Percentiles rank a stretch among this genome's conserved stretches.
Evolutionary conservation across 768 basidiomycete genomes (phyloP).

Genomic region (Suillus americanus): DNA sequence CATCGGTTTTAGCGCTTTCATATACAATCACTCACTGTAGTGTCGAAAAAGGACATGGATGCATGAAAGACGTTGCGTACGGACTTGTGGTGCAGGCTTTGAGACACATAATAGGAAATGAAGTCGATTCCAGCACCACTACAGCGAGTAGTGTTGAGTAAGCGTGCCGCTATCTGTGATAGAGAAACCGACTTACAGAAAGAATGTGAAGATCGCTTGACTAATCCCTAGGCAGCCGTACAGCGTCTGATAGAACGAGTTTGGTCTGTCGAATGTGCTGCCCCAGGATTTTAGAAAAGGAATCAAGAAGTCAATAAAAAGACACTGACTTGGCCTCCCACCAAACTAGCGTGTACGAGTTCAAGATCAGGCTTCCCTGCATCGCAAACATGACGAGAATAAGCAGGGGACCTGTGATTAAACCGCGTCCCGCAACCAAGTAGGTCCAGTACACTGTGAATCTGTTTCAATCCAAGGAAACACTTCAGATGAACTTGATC

Average conservation of each 20-base stretch:
- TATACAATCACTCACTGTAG: constrained; percentile 40
- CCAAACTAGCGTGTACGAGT: constrained; percentile 69
- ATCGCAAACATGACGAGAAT: constrained; percentile 51
- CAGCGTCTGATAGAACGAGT: constrained; percentile 62
- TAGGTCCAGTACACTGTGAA: constrained; percentile 58
- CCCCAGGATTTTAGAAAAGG: background rate
- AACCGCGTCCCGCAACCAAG: constrained; percentile 53
- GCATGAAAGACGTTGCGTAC: constrained; percentile 62
- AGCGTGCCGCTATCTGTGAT: background rate
- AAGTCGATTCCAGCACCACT: constrained; percentile 56
- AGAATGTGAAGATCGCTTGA: constrained; percentile 58
- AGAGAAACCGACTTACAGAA: constrained; percentile 39
- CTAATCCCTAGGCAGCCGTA: constrained; percentile 63
- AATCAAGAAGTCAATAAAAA: background rate
- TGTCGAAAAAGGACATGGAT: constrained; percentile 80
- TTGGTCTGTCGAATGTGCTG: constrained; percentile 47
- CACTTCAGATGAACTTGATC: constrained; percentile 8
- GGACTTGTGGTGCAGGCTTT: constrained; percentile 58
- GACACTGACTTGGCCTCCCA: constrained; percentile 60
- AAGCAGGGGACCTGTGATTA: constrained; percentile 48
- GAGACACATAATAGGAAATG: constrained; percentile 59
- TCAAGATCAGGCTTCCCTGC: constrained; percentile 62
- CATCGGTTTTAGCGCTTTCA: background rate
- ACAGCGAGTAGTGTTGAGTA: background rate
- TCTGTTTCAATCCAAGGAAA: background rate